phyloP scores from a whole-genome alignment of 139 green algal species.

The Chlorella sp. region DNA sequence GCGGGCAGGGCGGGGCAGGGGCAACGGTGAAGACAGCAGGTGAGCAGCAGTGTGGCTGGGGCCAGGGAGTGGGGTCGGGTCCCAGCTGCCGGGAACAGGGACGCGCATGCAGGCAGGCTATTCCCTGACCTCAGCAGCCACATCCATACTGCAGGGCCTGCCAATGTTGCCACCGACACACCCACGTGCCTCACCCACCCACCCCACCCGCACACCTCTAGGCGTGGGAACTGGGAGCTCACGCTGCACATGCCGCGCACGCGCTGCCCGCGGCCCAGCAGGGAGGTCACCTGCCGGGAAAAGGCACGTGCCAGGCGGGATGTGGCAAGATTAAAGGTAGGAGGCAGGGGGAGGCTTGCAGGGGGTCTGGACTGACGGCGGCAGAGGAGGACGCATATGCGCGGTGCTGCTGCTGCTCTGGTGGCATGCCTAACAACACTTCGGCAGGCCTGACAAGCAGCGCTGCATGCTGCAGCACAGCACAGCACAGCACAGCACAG shows the following conservation, averaged over 20 bases:
- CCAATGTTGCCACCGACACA: background rate
- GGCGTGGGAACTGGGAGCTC: background rate
- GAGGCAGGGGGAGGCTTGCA: background rate
- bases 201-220: background rate
- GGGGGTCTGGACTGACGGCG: too few species aligned
- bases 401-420: background rate
- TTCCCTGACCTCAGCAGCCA: background rate
- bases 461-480: too few species aligned
- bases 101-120: background rate
- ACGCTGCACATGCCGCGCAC: background rate
- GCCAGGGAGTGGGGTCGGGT: too few species aligned
- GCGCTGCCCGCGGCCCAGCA: slow-evolving; percentile 1
- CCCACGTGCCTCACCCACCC: background rate
- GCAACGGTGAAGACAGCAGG: background rate
- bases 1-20: background rate
- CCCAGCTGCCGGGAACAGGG: background rate
- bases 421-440: too few species aligned
- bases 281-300: background rate
- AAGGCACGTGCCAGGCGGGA: background rate
- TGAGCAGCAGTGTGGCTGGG: background rate
- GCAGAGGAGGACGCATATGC: too few species aligned
- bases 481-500: too few species aligned
- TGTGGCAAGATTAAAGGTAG: background rate
- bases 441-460: too few species aligned
- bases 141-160: background rate